Percentiles rank a stretch among this genome's conserved stretches.
phyloP scores from a whole-genome alignment of 345 rosid genomes.

The Anastatica hierochuntica region DNA sequence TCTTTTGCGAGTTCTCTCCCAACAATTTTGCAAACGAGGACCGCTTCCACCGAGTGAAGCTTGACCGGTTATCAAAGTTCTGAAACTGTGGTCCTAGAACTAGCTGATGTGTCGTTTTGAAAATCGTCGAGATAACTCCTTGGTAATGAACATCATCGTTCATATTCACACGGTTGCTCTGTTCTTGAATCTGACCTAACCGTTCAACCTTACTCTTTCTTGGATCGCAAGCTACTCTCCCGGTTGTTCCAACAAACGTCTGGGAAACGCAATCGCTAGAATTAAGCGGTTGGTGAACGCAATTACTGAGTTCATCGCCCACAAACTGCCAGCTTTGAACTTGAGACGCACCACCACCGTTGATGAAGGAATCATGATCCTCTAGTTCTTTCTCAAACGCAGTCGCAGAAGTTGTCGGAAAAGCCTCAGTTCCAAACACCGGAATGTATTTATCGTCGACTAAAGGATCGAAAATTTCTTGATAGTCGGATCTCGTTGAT shows the following conservation, averaged over 20 bases:
- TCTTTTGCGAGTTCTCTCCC: slow-evolving; percentile 34
- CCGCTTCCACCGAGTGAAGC: slow-evolving; percentile 58
- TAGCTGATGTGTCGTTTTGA: slow-evolving; percentile 56
- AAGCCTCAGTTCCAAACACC: slow-evolving; percentile 30
- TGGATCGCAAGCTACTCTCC: slow-evolving; percentile 25
- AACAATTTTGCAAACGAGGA: slow-evolving; percentile 7
- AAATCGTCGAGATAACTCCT: slow-evolving; percentile 46
- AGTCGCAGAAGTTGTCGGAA: slow-evolving; percentile 35
- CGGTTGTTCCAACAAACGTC: slow-evolving; percentile 42
- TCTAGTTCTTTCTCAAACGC: slow-evolving; percentile 32
- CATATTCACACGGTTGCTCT: slow-evolving; percentile 29
- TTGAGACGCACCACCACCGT: slow-evolving; percentile 53
- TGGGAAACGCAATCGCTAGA: slow-evolving; percentile 71
- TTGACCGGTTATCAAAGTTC: slow-evolving; percentile 39
- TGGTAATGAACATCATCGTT: slow-evolving; percentile 54
- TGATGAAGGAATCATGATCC: slow-evolving; percentile 41
- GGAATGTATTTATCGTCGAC: slow-evolving; percentile 31
- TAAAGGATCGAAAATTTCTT: slow-evolving; percentile 27
- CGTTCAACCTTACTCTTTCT: slow-evolving; percentile 22
- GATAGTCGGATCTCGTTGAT: slow-evolving; percentile 25
- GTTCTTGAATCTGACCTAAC: slow-evolving; percentile 30
- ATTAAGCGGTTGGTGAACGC: slow-evolving; percentile 48
- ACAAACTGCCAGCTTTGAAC: slow-evolving; percentile 59
- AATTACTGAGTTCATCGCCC: slow-evolving; percentile 61
- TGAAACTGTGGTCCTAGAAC: slow-evolving; percentile 38